phyloP scores from a whole-genome alignment of 352 stramenopile genomes.

The Pythium aphanidermatum region DNA sequence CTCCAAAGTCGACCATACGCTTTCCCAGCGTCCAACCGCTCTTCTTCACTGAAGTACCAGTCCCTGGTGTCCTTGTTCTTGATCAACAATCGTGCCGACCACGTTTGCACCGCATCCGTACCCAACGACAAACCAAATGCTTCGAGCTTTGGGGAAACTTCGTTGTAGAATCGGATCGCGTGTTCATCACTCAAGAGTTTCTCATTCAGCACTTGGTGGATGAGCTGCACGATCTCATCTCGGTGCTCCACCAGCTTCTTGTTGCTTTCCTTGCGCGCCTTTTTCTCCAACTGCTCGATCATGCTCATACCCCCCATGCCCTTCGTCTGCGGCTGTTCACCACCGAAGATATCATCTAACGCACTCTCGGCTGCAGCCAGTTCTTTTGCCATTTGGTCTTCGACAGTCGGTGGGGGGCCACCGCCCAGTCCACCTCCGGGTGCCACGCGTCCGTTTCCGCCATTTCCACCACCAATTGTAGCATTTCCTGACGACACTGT shows the following conservation, averaged over 20 bases:
- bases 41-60: constrained; percentile 80
- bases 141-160: constrained; percentile 57
- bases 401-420: constrained; percentile 35
- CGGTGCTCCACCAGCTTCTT: constrained; percentile 81
- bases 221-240: constrained; percentile 48
- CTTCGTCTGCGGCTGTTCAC: constrained; percentile 64
- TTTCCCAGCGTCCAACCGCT: constrained; percentile 68
- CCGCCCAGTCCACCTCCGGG: too few species aligned
- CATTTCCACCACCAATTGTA: constrained; percentile 22
- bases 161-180: constrained; percentile 59
- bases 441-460: constrained; percentile 8
- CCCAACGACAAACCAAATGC: constrained; percentile 55
- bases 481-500: constrained; percentile 38
- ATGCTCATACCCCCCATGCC: constrained; percentile 74
- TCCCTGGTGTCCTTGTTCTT: constrained; percentile 86
- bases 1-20: constrained; percentile 75
- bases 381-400: constrained; percentile 83
- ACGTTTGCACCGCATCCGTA: constrained; percentile 67
- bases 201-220: constrained; percentile 44
- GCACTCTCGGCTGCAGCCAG: constrained; percentile 70
- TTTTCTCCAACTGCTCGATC: constrained; percentile 86
- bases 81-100: constrained; percentile 80
- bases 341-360: constrained; percentile 80
- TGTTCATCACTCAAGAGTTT: constrained; percentile 55
- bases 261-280: constrained; percentile 79